Conservation (phyloP, 441 rosid species). For the Erysimum cheiri region DNA sequence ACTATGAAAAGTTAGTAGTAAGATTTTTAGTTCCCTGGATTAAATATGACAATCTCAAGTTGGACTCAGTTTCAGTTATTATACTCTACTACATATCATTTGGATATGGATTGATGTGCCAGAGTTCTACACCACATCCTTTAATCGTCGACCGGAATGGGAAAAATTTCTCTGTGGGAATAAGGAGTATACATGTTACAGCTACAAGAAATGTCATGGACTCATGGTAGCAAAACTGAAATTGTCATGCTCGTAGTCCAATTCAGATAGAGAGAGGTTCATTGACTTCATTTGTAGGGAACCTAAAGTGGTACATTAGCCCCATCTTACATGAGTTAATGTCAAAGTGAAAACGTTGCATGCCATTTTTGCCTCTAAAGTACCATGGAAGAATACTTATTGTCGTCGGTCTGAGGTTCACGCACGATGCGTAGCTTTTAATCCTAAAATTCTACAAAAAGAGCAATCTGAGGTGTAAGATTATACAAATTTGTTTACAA, state of each 20-base stretch:
- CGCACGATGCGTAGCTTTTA: background rate
- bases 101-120: background rate
- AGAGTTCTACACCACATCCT: background rate
- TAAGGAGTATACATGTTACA: background rate
- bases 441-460: background rate
- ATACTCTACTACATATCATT: background rate
- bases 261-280: background rate
- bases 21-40: too few species aligned
- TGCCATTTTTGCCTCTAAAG: background rate
- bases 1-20: too few species aligned
- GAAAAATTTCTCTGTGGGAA: background rate
- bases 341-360: conserved; percentile 1
- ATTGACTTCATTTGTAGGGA: conserved; percentile 11
- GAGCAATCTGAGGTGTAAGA: background rate
- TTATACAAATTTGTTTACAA: background rate
- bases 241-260: background rate
- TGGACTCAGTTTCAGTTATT: background rate
- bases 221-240: background rate
- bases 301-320: background rate
- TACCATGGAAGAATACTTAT: background rate
- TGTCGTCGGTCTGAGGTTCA: background rate
- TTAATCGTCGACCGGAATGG: background rate
- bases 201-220: background rate
- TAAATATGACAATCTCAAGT: background rate
- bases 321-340: background rate